Base-by-base conservation (phyloP, 176 grass and related monocot species). In the Hsuehochloa calcarea region DNA sequence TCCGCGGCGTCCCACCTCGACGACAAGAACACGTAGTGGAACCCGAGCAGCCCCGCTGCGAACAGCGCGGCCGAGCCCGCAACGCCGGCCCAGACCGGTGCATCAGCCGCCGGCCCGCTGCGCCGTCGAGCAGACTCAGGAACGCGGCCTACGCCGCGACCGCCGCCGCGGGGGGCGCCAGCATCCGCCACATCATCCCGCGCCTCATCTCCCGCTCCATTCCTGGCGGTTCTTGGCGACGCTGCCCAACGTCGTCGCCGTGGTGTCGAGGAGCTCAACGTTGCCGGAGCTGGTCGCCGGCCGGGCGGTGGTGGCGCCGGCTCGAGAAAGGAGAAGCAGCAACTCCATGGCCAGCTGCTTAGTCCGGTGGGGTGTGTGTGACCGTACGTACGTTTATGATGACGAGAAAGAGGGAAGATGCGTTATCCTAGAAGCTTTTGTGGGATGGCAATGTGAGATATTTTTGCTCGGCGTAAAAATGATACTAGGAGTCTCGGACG, bases 11-110 rank as follows among this genome's bases (percentile, higher is more conserved):
- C 75, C 89, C 89, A 90, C 60, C 89, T 87, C 69, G 85, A 87
- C 23, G 85, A 90, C 49, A 90, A 59, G 85, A 90, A 90, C 43
- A 80, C 85, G 62, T 90, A 90, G 68, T 90, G 89, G 41, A 72
- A 82, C 0, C 85, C 80, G 40, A 90, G 29, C n/a, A 87, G 14
- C 23, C 80, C 89, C 6, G 1, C 80, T 1, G 60, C 80, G 23
- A 90, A 90, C 58, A 87, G 31, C 49, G 49, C 17, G 39, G 80
- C 80, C 12, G 85, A 90, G 11, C 85, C 84, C 49, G 61, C 67
- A 10, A 62, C 15, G 49, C 74, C 60, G 40, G 80, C 40, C 89
- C 84, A 90, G 2, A 27, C 10, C 4, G 80, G 84, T 49, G 54
- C 50, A 68, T 79, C 78, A 23, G 7, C 64, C 26, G 17, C 61